Evolutionary conservation across 345 rosid species (phyloP), one percentile per base, ranked within the genome.

Genomic region (Citrus sp.): DNA sequence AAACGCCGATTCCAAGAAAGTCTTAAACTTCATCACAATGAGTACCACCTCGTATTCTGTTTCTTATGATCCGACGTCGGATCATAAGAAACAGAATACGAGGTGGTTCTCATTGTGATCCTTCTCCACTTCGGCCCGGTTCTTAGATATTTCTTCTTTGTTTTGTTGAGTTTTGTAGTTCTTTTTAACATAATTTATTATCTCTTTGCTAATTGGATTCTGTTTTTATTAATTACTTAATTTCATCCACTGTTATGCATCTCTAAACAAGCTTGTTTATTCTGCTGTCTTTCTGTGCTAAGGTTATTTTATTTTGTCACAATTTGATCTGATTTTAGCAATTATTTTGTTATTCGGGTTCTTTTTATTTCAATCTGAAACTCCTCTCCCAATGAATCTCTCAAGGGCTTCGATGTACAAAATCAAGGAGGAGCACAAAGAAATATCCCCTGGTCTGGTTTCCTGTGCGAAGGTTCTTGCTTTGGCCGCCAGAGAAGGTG

Each of bases 391-490:
- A 94, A 87, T 67, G 76, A 77, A 12, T 80, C 85, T 6, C 69
- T 91, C 84, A 88, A 78, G 77, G 98, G 95, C 21, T 86, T 88
- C 66, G 90, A 92, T 59, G 77, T 88, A 94, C 42, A 66, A n/a
- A 1, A 88, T 92, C 73, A 92, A 92, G 80, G 82, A 88, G 9
- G 85, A 85, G 85, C 58, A 90, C 56, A 95, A 91, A 85, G 80
- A 77, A 49, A 80, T 73, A 0, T 94, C 95, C 80, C 92, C 90
- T 4, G 88, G 88, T 55, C 72, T 88, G 55, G 97, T 94, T 62
- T 94, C 98, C 30, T 91, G 95, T 65, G 87, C 97, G 0, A 94
- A 91, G 72, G 73, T 89, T 77, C 78, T 93, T 67, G 92, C 85
- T 32, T 79, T 93, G 78, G 92, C 93, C 1, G 92, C 94, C 58